Conservation (phyloP, 2,329 filamentous ascomycete genomes). For the Colletotrichum eremochloae region DNA sequence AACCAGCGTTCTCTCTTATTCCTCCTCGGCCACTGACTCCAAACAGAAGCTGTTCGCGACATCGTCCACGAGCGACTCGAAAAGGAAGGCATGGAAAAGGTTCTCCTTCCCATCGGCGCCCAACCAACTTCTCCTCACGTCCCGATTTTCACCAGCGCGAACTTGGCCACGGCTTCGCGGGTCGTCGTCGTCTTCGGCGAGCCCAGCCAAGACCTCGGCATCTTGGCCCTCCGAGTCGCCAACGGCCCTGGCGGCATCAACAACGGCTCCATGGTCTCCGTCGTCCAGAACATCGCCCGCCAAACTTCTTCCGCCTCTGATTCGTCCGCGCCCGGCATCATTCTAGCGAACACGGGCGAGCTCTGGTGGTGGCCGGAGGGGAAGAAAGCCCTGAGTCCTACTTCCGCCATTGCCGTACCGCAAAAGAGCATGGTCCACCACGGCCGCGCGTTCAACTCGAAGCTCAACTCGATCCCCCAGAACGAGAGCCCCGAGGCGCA, state of each 20-base stretch:
- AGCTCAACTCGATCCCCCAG: slow-evolving; percentile 72
- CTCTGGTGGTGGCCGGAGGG: slow-evolving; percentile 80
- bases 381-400: slow-evolving; percentile 69
- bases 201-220: slow-evolving; percentile 76
- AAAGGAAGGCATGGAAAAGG: slow-evolving; percentile 68
- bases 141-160: slow-evolving; percentile 72
- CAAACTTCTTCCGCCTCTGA: slow-evolving; percentile 53
- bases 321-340: slow-evolving; percentile 66
- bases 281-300: slow-evolving; percentile 64
- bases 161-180: slow-evolving; percentile 69
- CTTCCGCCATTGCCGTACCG: slow-evolving; percentile 70
- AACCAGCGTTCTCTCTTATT: not conserved
- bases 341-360: slow-evolving; percentile 85
- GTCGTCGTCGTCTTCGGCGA: slow-evolving; percentile 84
- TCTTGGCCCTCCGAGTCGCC: slow-evolving; percentile 72
- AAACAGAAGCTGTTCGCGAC: slow-evolving; percentile 70
- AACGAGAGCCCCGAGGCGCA: slow-evolving; percentile 73
- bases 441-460: slow-evolving; percentile 63
- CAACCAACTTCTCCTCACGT: slow-evolving; percentile 67
- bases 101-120: slow-evolving; percentile 72
- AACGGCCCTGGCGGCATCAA: slow-evolving; percentile 75
- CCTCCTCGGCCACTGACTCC: slow-evolving; percentile 27
- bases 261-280: slow-evolving; percentile 76
- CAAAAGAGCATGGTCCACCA: slow-evolving; percentile 73
- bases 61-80: slow-evolving; percentile 74